A percentile compares a stretch with the other conserved stretches of the same genome.
phyloP scores from a whole-genome alignment of 2,329 filamentous ascomycete species.

The Fusarium robinianum region DNA sequence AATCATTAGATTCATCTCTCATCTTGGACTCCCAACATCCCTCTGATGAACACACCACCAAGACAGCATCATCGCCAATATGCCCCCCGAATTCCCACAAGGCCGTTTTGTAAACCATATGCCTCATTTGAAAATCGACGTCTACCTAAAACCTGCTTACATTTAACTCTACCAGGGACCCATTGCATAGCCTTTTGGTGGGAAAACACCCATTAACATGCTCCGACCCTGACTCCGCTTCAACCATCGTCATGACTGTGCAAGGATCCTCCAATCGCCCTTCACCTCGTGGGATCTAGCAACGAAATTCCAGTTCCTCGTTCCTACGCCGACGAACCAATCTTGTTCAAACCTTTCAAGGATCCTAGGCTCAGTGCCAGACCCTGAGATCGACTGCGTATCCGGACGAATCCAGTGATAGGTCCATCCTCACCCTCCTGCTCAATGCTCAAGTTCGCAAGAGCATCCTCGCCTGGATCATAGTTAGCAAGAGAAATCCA shows the following conservation, averaged over 20 bases:
- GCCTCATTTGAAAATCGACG: constrained; percentile 34
- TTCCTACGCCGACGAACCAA: constrained; percentile 50
- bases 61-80: too few species aligned
- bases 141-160: constrained; percentile 40
- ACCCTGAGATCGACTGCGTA: constrained; percentile 95
- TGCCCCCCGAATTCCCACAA: constrained; percentile 1
- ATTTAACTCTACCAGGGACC: constrained; percentile 38
- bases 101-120: constrained; percentile 20
- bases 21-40: not conserved
- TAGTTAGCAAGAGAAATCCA: constrained; percentile 28
- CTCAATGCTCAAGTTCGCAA: constrained; percentile 97
- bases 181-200: constrained; percentile 39
- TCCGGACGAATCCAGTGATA: constrained; percentile 95
- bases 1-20: constrained; percentile 11
- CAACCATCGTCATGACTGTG: constrained; percentile 38
- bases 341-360: constrained; percentile 91
- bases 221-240: constrained; percentile 40
- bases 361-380: constrained; percentile 91
- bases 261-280: constrained; percentile 27
- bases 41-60: constrained; percentile 3
- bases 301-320: constrained; percentile 13
- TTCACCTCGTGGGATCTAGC: constrained; percentile 21
- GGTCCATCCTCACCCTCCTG: constrained; percentile 94
- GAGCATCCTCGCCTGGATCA: constrained; percentile 86
- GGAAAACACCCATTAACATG: constrained; percentile 41